phyloP scores from a whole-genome alignment of 495 filamentous ascomycete genomes.

The Cryomyces minteri region DNA sequence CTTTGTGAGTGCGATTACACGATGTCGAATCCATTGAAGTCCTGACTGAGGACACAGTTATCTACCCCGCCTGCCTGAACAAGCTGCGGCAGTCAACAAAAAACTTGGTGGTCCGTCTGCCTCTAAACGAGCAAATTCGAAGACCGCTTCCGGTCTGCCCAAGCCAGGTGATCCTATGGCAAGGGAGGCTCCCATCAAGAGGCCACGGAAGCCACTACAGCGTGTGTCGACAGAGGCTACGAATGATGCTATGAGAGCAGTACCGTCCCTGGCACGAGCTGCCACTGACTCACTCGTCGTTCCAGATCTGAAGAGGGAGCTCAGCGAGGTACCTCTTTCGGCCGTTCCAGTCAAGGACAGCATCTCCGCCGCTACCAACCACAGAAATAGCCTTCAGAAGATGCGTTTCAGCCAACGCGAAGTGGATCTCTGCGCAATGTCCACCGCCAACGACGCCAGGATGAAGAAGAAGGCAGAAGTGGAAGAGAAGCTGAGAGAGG shows the following conservation, averaged over 20 bases:
- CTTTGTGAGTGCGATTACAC: slow-evolving; percentile 45
- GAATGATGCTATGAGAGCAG: slow-evolving; percentile 18
- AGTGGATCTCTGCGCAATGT: slow-evolving; percentile 42
- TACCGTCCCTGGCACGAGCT: slow-evolving; percentile 42
- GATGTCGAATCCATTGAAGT: not conserved
- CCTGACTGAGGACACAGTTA: slow-evolving; percentile 34
- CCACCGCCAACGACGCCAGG: slow-evolving; percentile 42
- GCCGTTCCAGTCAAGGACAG: slow-evolving; percentile 39
- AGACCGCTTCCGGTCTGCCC: slow-evolving; percentile 11
- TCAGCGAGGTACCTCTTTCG: slow-evolving; percentile 37
- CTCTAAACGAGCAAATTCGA: slow-evolving; percentile 37
- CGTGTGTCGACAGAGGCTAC: slow-evolving; percentile 47
- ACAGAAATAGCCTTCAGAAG: slow-evolving; percentile 25
- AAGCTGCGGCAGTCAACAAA: slow-evolving; percentile 59
- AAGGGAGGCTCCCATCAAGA: slow-evolving; percentile 29
- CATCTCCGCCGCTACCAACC: slow-evolving; percentile 20
- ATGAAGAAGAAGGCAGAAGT: slow-evolving; percentile 54
- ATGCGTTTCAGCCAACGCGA: slow-evolving; percentile 47
- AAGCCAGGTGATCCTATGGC: slow-evolving; percentile 37
- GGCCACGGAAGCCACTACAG: slow-evolving; percentile 40
- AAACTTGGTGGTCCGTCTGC: slow-evolving; percentile 67
- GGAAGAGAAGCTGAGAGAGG: slow-evolving; percentile 64
- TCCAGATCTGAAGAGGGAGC: slow-evolving; percentile 42
- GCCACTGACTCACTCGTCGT: slow-evolving; percentile 38
- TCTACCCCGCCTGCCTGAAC: slow-evolving; percentile 60